Evolutionary conservation across 2,329 filamentous ascomycete species (phyloP).

Genomic region (Arthrinium puccinioides): DNA sequence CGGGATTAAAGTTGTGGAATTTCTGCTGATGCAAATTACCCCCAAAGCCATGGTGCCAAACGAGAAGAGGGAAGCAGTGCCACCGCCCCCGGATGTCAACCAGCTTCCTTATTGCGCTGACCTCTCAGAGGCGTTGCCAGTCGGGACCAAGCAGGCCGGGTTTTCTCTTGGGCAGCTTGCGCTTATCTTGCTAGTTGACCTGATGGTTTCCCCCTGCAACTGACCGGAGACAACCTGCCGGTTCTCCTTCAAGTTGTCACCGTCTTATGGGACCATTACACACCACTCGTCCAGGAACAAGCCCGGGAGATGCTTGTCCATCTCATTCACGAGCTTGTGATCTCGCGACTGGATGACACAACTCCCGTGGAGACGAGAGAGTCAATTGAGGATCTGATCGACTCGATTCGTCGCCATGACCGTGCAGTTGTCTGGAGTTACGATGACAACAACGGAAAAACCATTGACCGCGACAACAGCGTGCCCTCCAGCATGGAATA

Average conservation of each 20-base stretch:
- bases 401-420: constrained; percentile 79
- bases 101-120: constrained; percentile 86
- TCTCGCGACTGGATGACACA: constrained; percentile 67
- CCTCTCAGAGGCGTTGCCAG: constrained; percentile 67
- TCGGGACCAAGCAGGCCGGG: constrained; percentile 85
- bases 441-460: constrained; percentile 81
- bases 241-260: constrained; percentile 85
- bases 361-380: constrained; percentile 55
- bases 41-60: constrained; percentile 96
- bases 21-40: constrained; percentile 81
- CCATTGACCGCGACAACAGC: constrained; percentile 64
- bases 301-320: constrained; percentile 97
- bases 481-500: constrained; percentile 84
- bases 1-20: constrained; percentile 88
- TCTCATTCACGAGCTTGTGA: constrained; percentile 90
- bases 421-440: constrained; percentile 86
- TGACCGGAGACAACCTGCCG: constrained; percentile 73
- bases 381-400: constrained; percentile 80
- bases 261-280: constrained; percentile 97
- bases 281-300: constrained; percentile 88
- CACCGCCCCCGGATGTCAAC: constrained; percentile 64
- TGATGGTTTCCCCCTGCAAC: constrained; percentile 87
- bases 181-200: constrained; percentile 85
- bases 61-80: constrained; percentile 65
- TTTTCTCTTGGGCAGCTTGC: constrained; percentile 91